Percentiles rank a stretch among this genome's conserved stretches.
These are phyloP conservation scores for Sphaerostilbella broomeana DNA, from an alignment of 2,329 filamentous ascomycete genomes.

Conservation along the genomic window DNA sequence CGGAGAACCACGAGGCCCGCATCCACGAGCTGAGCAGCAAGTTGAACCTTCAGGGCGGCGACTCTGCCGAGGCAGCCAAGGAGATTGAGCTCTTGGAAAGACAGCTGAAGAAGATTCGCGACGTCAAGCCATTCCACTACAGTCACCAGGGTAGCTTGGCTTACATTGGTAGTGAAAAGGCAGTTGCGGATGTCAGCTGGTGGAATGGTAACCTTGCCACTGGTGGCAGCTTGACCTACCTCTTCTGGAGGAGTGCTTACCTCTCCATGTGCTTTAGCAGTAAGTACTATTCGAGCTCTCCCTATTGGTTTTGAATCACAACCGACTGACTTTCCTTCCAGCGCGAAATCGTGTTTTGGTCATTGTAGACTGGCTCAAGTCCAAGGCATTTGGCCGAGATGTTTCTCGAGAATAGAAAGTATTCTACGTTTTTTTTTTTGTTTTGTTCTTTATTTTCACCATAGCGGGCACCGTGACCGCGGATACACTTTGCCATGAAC, in stretches of 20 bases:
- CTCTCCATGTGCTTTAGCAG: constrained; percentile 99
- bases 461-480: no score
- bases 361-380: constrained; percentile 91
- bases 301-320: not conserved
- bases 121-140: constrained; percentile 97
- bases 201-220: constrained; percentile 93
- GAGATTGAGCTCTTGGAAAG: constrained; percentile 85
- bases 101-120: constrained; percentile 81
- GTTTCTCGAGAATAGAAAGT: constrained; percentile 67
- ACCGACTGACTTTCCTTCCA: constrained; percentile 30
- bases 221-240: constrained; percentile 88
- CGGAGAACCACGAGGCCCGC: constrained; percentile 70
- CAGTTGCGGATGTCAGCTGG: constrained; percentile 95
- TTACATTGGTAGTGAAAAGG: constrained; percentile 97
- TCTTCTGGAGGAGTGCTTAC: constrained; percentile 98
- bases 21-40: constrained; percentile 61
- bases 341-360: constrained; percentile 93
- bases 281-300: constrained; percentile 53
- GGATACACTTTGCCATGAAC: constrained; percentile 3
- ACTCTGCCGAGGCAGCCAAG: constrained; percentile 59
- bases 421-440: constrained; percentile 9
- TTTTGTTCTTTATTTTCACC: no score
- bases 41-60: constrained; percentile 55
- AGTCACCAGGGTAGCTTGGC: constrained; percentile 94
- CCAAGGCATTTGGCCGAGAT: constrained; percentile 92